phyloP scores from a whole-genome alignment of 208 protist species.

The Leishmania amazonensis region DNA sequence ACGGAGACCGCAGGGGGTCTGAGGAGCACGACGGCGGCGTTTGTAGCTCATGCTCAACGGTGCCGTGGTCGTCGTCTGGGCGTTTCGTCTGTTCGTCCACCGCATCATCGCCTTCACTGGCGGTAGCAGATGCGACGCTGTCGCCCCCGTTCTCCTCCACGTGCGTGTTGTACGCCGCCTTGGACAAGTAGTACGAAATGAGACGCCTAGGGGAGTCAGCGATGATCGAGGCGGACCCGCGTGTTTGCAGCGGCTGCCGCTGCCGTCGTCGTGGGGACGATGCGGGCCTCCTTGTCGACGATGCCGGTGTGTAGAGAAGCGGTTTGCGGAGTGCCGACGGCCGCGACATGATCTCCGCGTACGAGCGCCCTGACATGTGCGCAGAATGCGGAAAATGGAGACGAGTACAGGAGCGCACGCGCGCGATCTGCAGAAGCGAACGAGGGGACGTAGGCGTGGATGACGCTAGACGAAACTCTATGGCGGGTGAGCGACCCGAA shows the following conservation, averaged over 20 bases:
- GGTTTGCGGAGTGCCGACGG: slow-evolving; percentile 11
- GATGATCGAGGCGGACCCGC: slow-evolving; percentile 8
- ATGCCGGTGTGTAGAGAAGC: slow-evolving; percentile 6
- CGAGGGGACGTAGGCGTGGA: neutral
- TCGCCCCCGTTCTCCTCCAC: slow-evolving; percentile 2
- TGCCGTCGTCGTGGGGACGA: neutral
- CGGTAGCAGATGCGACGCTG: neutral
- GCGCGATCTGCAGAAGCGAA: neutral
- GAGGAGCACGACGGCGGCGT: neutral
- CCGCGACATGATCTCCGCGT: slow-evolving; percentile 17
- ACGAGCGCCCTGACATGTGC: slow-evolving; percentile 16
- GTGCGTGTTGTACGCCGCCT: slow-evolving; percentile 30
- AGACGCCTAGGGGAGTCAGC: slow-evolving; percentile 26
- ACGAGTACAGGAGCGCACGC: neutral
- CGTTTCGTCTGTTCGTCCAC: neutral
- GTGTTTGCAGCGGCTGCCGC: neutral
- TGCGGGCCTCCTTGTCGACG: neutral
- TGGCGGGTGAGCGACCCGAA: neutral
- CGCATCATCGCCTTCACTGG: neutral
- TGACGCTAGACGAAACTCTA: neutral
- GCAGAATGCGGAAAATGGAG: neutral
- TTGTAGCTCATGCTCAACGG: neutral
- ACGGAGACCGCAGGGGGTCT: neutral
- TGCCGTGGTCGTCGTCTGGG: neutral
- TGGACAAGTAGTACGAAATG: slow-evolving; percentile 36